Evolutionary conservation across 2,329 filamentous ascomycete genomes (phyloP).

Genomic region (Ophiosphaerella korrae): DNA sequence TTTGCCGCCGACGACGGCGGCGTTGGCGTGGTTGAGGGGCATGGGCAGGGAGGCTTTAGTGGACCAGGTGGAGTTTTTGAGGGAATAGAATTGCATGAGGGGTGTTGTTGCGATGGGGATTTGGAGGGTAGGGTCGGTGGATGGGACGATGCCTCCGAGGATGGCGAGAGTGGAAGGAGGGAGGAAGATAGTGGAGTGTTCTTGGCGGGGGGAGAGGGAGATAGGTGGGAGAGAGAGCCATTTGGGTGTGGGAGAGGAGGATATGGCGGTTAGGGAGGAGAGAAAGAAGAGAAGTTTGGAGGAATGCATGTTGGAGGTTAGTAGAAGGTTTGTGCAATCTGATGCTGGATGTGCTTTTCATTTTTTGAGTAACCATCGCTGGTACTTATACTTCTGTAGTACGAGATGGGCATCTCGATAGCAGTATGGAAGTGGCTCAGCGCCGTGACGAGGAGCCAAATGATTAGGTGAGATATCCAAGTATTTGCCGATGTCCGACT

Average conservation of each 20-base stretch:
- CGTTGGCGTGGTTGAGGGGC: constrained; percentile 33
- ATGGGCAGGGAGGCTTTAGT: constrained; percentile 17
- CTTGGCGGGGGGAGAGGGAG: constrained; percentile 25
- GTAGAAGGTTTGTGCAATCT: too few species aligned
- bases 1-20: constrained; percentile 21
- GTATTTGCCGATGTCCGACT: too few species aligned
- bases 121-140: background rate
- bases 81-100: constrained; percentile 28
- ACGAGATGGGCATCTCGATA: too few species aligned
- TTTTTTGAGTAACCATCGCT: too few species aligned
- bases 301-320: too few species aligned
- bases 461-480: too few species aligned
- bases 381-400: too few species aligned
- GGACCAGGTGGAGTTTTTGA: constrained; percentile 24
- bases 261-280: background rate
- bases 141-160: constrained; percentile 27
- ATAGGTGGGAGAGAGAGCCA: constrained; percentile 23
- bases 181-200: constrained; percentile 29
- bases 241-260: background rate
- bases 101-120: constrained; percentile 16
- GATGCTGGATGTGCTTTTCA: too few species aligned
- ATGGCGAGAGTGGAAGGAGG: constrained; percentile 24
- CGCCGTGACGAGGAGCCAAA: too few species aligned
- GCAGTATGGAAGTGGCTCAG: too few species aligned
- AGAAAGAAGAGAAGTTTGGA: background rate